Conservation (phyloP, 768 basidiomycete species). For the Cystobasidium onofrii region DNA sequence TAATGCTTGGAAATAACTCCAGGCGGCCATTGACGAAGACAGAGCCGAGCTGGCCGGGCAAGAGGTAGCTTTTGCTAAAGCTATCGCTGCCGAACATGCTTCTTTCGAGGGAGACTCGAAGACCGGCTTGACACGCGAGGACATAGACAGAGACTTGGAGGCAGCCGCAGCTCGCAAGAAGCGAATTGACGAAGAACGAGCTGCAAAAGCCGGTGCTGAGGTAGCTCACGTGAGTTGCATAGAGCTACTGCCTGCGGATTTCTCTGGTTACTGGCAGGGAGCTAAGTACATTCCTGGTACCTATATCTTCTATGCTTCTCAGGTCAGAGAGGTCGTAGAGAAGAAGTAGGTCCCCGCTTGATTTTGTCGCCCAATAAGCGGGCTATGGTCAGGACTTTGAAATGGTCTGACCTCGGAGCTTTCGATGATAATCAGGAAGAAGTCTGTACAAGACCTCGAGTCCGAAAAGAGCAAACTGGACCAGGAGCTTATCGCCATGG, state of each 20-base stretch:
- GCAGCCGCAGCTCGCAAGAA: constrained; percentile 2
- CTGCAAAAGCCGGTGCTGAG: constrained; percentile 6
- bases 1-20: no score
- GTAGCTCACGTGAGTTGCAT: background rate
- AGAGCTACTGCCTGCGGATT: no score
- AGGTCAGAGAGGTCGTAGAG: constrained; percentile 1
- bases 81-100: constrained; percentile 11
- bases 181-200: background rate
- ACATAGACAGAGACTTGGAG: background rate
- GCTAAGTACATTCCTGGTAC: no score
- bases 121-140: background rate
- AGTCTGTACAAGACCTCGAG: background rate
- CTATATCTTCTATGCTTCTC: background rate
- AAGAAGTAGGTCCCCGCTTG: background rate
- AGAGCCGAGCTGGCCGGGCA: background rate
- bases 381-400: no score
- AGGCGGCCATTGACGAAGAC: constrained; percentile 11
- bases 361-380: no score
- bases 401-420: no score
- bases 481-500: background rate
- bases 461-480: background rate
- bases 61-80: constrained; percentile 13
- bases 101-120: background rate
- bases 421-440: background rate
- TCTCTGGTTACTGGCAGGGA: no score